Percentiles rank a stretch among this genome's conserved stretches.
Conservation (phyloP, 805 yeast species). For the Lipomyces spencermartinsiae region DNA sequence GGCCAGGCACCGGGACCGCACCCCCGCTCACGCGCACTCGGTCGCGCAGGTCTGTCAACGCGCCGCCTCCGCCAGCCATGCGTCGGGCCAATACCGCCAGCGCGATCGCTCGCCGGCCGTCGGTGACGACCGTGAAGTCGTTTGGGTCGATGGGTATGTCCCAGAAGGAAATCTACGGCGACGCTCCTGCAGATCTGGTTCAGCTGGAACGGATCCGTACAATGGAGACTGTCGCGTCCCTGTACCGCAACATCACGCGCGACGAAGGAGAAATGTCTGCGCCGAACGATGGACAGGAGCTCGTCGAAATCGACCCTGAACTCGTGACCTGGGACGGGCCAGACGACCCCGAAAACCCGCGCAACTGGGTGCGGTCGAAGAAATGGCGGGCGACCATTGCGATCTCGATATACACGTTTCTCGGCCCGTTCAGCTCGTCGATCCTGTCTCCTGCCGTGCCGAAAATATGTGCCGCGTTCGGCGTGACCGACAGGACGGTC, state of each 20-base stretch:
- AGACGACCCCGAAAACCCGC: slow-evolving; percentile 79
- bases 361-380: slow-evolving; percentile 61
- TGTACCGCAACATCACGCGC: slow-evolving; percentile 9
- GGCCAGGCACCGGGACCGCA: slow-evolving; percentile 13
- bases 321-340: slow-evolving; percentile 77
- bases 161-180: slow-evolving; percentile 24
- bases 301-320: slow-evolving; percentile 55
- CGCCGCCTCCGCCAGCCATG: slow-evolving; percentile 24
- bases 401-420: slow-evolving; percentile 61
- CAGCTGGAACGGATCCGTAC: slow-evolving; percentile 26
- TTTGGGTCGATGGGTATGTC: slow-evolving; percentile 17
- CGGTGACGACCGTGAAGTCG: slow-evolving; percentile 15
- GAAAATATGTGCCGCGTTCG: slow-evolving; percentile 54
- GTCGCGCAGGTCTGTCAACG: slow-evolving; percentile 14
- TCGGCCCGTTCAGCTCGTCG: slow-evolving; percentile 68
- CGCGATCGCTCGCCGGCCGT: slow-evolving; percentile 17
- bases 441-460: slow-evolving; percentile 66
- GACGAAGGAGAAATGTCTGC: slow-evolving; percentile 23
- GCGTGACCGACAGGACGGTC: slow-evolving; percentile 50
- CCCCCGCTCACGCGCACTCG: slow-evolving; percentile 22
- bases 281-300: slow-evolving; percentile 20
- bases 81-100: slow-evolving; percentile 26
- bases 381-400: slow-evolving; percentile 55
- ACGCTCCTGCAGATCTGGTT: slow-evolving; percentile 17
- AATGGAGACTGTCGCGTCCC: slow-evolving; percentile 21